Conservation (phyloP, 2,329 filamentous ascomycete species). For the Pseudohalonectria lignicola region DNA sequence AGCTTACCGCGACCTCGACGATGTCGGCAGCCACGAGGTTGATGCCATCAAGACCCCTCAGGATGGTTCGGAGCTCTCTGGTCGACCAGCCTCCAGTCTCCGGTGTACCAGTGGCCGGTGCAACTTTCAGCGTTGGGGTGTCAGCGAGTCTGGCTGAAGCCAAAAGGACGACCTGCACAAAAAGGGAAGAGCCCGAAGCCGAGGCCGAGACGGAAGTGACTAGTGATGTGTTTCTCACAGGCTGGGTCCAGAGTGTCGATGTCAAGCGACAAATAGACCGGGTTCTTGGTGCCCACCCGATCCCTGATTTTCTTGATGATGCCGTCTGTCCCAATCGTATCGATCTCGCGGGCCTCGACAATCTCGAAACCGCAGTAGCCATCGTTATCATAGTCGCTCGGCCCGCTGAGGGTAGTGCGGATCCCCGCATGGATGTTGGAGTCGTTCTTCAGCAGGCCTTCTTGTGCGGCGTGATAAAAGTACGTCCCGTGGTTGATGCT, state of each 20-base stretch:
- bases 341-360: constrained; percentile 55
- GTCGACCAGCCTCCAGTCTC: constrained; percentile 71
- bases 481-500: constrained; percentile 82
- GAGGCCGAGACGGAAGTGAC: too few species aligned
- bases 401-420: constrained; percentile 68
- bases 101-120: constrained; percentile 63
- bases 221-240: constrained; percentile 35
- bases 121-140: too few species aligned
- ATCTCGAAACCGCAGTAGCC: constrained; percentile 79
- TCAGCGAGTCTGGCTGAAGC: too few species aligned
- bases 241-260: constrained; percentile 84
- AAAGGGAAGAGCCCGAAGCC: too few species aligned
- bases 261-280: constrained; percentile 75
- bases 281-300: constrained; percentile 61
- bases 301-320: constrained; percentile 71
- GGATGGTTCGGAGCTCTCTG: constrained; percentile 59
- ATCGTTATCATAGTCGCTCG: constrained; percentile 75
- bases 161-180: too few species aligned
- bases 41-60: constrained; percentile 56
- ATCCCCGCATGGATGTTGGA: constrained; percentile 83
- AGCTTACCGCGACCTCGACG: constrained; percentile 54
- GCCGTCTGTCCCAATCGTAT: constrained; percentile 46
- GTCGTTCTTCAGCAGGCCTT: constrained; percentile 71
- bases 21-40: constrained; percentile 63
- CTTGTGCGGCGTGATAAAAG: constrained; percentile 72